Conservation (phyloP, 2,329 filamentous ascomycete species). For the Pochonia chlamydosporia region DNA sequence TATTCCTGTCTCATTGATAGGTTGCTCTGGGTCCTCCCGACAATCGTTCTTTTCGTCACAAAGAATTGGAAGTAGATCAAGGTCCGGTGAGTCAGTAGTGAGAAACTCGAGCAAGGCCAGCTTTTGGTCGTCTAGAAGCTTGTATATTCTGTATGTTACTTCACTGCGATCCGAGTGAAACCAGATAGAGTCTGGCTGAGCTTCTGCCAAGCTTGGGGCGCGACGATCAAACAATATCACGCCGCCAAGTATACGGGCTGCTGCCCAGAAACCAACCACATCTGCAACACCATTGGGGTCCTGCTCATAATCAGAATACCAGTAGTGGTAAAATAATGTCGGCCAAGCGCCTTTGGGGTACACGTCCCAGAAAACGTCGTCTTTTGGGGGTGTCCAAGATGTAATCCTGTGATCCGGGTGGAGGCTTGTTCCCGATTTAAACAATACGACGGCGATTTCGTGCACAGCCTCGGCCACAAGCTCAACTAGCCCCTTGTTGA, state of each 20-base stretch:
- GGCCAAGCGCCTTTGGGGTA: slow-evolving; percentile 11
- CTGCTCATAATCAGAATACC: slow-evolving; percentile 18
- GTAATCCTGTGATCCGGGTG: slow-evolving; percentile 18
- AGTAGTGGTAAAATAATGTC: slow-evolving; percentile 20
- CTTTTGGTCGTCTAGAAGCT: slow-evolving; percentile 17
- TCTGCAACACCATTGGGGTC: slow-evolving; percentile 16
- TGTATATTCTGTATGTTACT: slow-evolving; percentile 17
- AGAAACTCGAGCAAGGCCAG: slow-evolving; percentile 17
- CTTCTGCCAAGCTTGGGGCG: background rate
- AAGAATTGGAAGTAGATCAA: slow-evolving; percentile 6
- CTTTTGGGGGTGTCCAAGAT: slow-evolving; percentile 15
- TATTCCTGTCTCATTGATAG: slow-evolving; percentile 8
- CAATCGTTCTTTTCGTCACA: background rate
- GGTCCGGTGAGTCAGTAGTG: background rate
- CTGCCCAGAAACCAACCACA: slow-evolving; percentile 21
- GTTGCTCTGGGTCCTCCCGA: slow-evolving; percentile 11
- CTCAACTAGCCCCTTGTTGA: slow-evolving; percentile 24
- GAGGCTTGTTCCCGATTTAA: slow-evolving; percentile 11
- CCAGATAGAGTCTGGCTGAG: slow-evolving; percentile 13
- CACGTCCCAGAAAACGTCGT: slow-evolving; percentile 2
- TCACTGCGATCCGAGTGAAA: slow-evolving; percentile 14
- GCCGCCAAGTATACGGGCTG: slow-evolving; percentile 21
- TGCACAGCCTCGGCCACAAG: slow-evolving; percentile 22
- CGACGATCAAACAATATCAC: slow-evolving; percentile 21
- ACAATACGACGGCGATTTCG: slow-evolving; percentile 22